Conservation (phyloP, 2,329 filamentous ascomycete species). For the Cercospora beticola region DNA sequence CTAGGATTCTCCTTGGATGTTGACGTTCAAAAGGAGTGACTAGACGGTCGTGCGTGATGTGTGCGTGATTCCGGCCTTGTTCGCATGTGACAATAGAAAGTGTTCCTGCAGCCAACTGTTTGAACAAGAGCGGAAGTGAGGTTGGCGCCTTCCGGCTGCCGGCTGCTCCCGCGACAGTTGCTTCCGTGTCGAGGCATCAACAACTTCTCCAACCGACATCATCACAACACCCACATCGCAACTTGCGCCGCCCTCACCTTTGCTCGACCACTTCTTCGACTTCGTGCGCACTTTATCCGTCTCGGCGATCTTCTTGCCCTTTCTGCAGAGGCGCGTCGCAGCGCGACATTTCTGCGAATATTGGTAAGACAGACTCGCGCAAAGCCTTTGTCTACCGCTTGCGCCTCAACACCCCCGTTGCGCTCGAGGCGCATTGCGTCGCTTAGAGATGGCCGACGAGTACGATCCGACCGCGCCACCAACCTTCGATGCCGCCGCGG, state of each 20-base stretch:
- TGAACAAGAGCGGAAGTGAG: constrained; percentile 5
- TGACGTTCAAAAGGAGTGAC: not conserved
- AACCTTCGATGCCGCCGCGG: constrained; percentile 26
- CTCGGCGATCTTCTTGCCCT: not conserved
- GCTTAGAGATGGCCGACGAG: constrained; percentile 49
- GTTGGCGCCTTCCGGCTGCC: not conserved
- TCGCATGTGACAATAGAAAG: not conserved
- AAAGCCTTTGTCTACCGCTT: not conserved
- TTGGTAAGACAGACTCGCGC: not conserved
- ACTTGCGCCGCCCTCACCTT: not conserved
- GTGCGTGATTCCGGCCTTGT: not conserved
- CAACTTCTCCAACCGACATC: not conserved
- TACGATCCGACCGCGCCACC: constrained; percentile 32
- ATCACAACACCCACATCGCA: not conserved
- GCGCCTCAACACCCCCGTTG: not conserved
- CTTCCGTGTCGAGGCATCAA: not conserved
- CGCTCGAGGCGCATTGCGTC: constrained; percentile 6
- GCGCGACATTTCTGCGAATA: not conserved
- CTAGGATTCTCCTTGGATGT: not conserved
- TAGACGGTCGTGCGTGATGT: not conserved
- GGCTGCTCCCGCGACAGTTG: not conserved
- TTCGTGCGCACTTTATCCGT: not conserved
- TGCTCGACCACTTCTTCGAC: too few relatives aligned
- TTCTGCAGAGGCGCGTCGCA: not conserved
- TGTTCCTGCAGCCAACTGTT: not conserved